A percentile compares a stretch with the other conserved stretches of the same genome.
Conservation (phyloP, 805 yeast species). For the Cyberlindnera saturnus region DNA sequence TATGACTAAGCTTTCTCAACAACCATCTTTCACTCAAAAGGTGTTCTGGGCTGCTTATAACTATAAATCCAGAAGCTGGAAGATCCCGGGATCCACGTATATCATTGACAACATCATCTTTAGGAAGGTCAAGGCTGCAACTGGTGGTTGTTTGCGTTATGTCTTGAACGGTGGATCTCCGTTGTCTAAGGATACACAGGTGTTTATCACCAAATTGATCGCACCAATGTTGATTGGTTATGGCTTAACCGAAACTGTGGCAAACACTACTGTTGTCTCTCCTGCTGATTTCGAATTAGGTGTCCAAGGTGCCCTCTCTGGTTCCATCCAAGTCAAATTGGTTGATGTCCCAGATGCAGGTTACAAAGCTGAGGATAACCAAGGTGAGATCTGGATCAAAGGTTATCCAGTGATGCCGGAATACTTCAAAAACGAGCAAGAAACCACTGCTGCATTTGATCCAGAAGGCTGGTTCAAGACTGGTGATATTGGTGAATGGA, state of each 20-base stretch:
- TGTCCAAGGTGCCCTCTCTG: constrained; percentile 77
- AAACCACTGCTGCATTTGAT: constrained; percentile 66
- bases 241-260: constrained; percentile 95
- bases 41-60: constrained; percentile 85
- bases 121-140: constrained; percentile 85
- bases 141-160: constrained; percentile 80
- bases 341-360: constrained; percentile 90
- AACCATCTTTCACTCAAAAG: constrained; percentile 63
- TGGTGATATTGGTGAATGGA: constrained; percentile 97
- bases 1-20: constrained; percentile 60
- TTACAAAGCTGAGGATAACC: constrained; percentile 80
- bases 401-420: constrained; percentile 72
- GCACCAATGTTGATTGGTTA: constrained; percentile 91
- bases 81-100: constrained; percentile 63
- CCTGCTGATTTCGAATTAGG: constrained; percentile 64
- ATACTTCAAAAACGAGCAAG: constrained; percentile 78
- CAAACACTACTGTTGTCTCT: constrained; percentile 70
- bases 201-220: constrained; percentile 66
- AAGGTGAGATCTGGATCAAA: constrained; percentile 83
- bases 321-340: constrained; percentile 80
- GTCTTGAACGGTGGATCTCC: constrained; percentile 93
- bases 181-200: constrained; percentile 72
- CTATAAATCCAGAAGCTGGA: constrained; percentile 60
- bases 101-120: constrained; percentile 70
- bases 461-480: constrained; percentile 90